Conservation (phyloP, 495 filamentous ascomycete species). For the Podospora pseudocomata region DNA sequence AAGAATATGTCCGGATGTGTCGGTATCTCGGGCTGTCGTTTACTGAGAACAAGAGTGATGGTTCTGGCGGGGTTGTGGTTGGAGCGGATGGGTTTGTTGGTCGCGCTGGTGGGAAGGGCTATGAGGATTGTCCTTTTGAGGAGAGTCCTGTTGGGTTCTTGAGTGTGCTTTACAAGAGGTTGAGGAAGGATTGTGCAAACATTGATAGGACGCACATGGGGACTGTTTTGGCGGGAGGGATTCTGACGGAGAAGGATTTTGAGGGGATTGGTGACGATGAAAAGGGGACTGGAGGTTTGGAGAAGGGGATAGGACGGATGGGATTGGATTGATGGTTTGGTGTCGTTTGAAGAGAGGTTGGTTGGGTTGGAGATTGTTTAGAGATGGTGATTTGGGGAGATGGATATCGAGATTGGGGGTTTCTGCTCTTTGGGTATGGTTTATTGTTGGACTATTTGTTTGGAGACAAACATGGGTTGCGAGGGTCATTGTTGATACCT, state of each 20-base stretch:
- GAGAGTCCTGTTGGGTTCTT: constrained; percentile 55
- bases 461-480: background rate
- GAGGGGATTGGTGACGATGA: constrained; percentile 8
- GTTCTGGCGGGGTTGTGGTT: constrained; percentile 31
- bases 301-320: background rate
- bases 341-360: background rate
- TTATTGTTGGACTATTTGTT: background rate
- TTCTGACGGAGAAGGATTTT: constrained; percentile 37
- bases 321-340: background rate
- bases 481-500: too few relatives aligned
- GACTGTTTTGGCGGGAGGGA: constrained; percentile 40
- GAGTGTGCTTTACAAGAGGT: constrained; percentile 44
- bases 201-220: constrained; percentile 56
- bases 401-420: background rate
- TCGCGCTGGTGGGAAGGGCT: constrained; percentile 19
- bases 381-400: background rate
- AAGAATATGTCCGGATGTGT: constrained; percentile 53
- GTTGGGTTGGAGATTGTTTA: background rate
- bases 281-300: background rate
- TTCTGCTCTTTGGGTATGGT: background rate
- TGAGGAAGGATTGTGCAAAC: constrained; percentile 49
- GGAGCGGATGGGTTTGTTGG: constrained; percentile 45
- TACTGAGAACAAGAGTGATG: constrained; percentile 13
- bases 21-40: constrained; percentile 49
- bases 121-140: constrained; percentile 31